A percentile compares a stretch with the other conserved stretches of the same genome.
These are phyloP conservation scores for Aspergillus neotritici DNA, from an alignment of 2,329 filamentous ascomycete species.

Conservation along the genomic window DNA sequence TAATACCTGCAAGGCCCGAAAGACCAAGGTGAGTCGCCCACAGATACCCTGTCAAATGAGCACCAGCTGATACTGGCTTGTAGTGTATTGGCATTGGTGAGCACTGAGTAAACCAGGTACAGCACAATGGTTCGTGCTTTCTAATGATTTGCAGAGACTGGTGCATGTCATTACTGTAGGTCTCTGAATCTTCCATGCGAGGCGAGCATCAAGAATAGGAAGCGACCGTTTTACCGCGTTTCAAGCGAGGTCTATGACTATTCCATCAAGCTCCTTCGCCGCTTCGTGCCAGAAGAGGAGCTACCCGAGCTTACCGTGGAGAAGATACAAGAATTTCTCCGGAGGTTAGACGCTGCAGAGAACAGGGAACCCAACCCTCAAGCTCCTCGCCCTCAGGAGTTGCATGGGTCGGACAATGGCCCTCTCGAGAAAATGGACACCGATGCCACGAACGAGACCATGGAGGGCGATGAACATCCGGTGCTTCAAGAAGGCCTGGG, in stretches of 20 bases:
- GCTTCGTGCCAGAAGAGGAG: neutral
- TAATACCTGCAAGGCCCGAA: neutral
- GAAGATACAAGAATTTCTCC: neutral
- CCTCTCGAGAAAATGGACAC: no score
- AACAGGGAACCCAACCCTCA: no score
- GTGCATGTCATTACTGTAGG: neutral
- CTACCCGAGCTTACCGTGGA: neutral
- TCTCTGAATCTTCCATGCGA: neutral
- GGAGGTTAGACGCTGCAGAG: neutral
- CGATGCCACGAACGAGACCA: neutral
- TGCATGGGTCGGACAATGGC: no score
- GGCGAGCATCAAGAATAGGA: neutral
- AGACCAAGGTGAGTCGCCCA: neutral
- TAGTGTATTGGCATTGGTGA: no score
- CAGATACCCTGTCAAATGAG: neutral
- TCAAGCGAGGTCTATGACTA: neutral
- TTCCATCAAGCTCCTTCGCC: neutral
- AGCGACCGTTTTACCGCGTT: neutral
- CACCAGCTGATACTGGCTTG: no score
- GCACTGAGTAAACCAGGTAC: no score
- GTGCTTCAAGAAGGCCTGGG: neutral
- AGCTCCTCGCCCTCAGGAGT: no score
- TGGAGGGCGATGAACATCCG: neutral
- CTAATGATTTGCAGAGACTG: neutral
- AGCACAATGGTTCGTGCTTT: neutral